These are phyloP conservation scores for Dorcoceras hygrometricum DNA, from an alignment of 257 asterid genomes.

Conservation along the genomic window DNA sequence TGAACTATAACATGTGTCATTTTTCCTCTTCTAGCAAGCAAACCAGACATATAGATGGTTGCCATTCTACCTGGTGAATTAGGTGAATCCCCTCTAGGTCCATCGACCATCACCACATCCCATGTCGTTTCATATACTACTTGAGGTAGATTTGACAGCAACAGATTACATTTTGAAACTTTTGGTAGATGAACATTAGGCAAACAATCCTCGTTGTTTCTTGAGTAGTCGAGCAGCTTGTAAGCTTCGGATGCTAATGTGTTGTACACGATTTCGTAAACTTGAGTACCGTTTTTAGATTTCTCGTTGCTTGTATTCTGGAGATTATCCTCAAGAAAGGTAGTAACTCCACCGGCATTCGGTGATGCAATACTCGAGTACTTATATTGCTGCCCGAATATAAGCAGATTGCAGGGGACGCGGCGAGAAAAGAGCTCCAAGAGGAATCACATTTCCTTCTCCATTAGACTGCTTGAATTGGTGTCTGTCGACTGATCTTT, in stretches of 20 bases:
- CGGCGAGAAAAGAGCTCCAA: conserved; percentile 39
- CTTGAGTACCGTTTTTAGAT: conserved; percentile 28
- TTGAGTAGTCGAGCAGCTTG: too few relatives aligned
- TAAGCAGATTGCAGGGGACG: conserved; percentile 68
- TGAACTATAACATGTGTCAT: conserved; percentile 58
- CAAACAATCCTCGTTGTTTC: too few relatives aligned
- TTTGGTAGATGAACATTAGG: conserved; percentile 25
- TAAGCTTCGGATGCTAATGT: conserved; percentile 69
- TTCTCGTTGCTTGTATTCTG: conserved; percentile 27
- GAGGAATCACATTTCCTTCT: conserved; percentile 57
- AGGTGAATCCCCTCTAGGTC: conserved; percentile 59
- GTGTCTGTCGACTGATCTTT: background rate
- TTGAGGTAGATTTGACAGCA: conserved; percentile 45
- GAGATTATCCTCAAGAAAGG: conserved; percentile 53
- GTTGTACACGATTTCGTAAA: conserved; percentile 47
- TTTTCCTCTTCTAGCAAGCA: conserved; percentile 62
- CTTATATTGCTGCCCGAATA: conserved; percentile 55
- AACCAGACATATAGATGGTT: conserved; percentile 60
- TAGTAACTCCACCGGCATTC: conserved; percentile 57
- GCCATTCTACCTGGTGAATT: conserved; percentile 81
- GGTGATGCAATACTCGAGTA: conserved; percentile 42
- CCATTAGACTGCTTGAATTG: conserved; percentile 27
- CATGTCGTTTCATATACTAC: conserved; percentile 45
- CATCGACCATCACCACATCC: conserved; percentile 80
- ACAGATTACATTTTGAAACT: conserved; percentile 50